Evolutionary conservation across 345 rosid genomes (phyloP), one percentile per base, ranked within the genome.

Genomic region (Linum tenue): DNA sequence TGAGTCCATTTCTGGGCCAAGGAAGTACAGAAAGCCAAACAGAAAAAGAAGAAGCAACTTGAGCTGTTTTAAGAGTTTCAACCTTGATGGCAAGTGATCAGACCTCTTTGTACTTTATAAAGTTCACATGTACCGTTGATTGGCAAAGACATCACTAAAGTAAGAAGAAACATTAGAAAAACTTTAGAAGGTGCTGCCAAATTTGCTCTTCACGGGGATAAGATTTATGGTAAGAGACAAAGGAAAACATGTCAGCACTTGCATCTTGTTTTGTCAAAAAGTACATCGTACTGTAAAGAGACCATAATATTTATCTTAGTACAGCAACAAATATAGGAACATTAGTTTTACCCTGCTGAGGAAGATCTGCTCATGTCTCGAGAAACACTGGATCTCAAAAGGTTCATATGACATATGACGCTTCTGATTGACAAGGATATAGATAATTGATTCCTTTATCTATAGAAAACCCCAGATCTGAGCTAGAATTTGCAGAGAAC

Each of bases 1-100:
- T 60, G 64, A 51, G 40, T 60, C 67, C 85, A 77, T 79, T 43
- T 14, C 41, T 12, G n/a, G 1, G 31, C 31, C 31, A 22, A 22
- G 31, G 31, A 22, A 22, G 31, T 22, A 22, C 31, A 22, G 31
- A 22, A 22, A 22, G 31, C 31, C 31, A 22, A 22, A 22, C 31
- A 22, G 31, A 22, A 22, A 22, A 22, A 22, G 31, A 22, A 22
- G 31, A 22, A 22, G 31, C 31, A 22, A 22, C 31, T 22, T 22
- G 31, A 22, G 31, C 31, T 22, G 31, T 22, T 22, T 22, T 22
- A 22, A 22, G 31, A 22, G 31, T 22, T 37, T 1, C 61, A 16
- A 2, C 10, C 31, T 16, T n/a, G 61, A 16, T 2, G 37, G 37
- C 37, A 58, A 43, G 50, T 43, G 9, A 7, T 5, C 6, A 43